Percentiles rank a stretch among this genome's conserved stretches.
These are phyloP conservation scores for Posidonia oceanica DNA, from an alignment of 116 monocot species.

Conservation along the genomic window DNA sequence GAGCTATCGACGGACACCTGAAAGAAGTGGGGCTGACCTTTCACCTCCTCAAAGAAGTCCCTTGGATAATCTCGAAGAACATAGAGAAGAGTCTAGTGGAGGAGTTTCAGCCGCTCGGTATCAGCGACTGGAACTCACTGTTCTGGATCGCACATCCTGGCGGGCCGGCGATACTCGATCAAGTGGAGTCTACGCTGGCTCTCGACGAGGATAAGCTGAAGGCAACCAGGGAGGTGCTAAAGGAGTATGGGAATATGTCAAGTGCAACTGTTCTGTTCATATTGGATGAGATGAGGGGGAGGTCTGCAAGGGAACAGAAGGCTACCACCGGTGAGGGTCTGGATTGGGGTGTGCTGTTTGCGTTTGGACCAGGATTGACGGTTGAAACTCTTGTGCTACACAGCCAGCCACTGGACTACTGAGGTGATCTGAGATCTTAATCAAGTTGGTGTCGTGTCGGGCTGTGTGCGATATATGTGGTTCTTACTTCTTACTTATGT, in stretches of 20 bases:
- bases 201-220: constrained; percentile 19
- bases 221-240: constrained; percentile 21
- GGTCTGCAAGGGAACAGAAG: constrained; percentile 7
- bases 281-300: constrained; percentile 25
- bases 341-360: constrained; percentile 30
- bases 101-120: constrained; percentile 12
- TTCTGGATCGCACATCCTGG: no score
- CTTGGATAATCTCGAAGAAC: constrained; percentile 19
- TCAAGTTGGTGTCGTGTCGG: no score
- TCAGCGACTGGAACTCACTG: no score
- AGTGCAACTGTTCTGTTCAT: constrained; percentile 25
- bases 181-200: constrained; percentile 20
- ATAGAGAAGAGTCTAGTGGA: constrained; percentile 16
- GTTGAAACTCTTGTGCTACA: constrained; percentile 24
- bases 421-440: no score
- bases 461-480: no score
- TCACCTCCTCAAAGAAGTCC: constrained; percentile 16
- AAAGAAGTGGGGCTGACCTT: constrained; percentile 17
- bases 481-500: no score
- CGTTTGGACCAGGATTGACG: constrained; percentile 26
- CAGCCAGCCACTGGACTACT: not conserved
- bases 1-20: constrained; percentile 16
- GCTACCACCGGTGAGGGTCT: constrained; percentile 25
- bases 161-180: constrained; percentile 20
- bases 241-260: not conserved